Evolutionary conservation across 2,329 filamentous ascomycete genomes (phyloP).

Genomic region (Pseudogymnoascus verrucosus): DNA sequence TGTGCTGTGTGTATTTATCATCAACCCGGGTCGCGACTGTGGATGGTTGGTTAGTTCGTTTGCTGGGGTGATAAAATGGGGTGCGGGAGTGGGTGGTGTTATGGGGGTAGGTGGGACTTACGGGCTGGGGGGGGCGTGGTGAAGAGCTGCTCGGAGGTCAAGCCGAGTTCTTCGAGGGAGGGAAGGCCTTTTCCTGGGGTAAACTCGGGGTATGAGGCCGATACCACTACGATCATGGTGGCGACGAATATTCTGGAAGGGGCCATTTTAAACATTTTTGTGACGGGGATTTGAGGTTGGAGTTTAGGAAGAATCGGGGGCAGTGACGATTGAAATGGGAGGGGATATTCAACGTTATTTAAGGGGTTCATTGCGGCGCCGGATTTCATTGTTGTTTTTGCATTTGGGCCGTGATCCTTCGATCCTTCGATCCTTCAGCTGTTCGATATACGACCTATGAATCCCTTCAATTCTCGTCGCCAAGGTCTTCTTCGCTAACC

Average conservation of each 20-base stretch:
- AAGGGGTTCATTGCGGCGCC: background rate
- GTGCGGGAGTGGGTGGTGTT: too few relatives aligned
- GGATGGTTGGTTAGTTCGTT: too few relatives aligned
- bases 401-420: background rate
- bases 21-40: too few relatives aligned
- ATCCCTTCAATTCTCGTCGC: background rate
- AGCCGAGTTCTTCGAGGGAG: background rate
- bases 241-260: background rate
- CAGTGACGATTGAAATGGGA: background rate
- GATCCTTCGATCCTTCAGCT: background rate
- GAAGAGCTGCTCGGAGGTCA: background rate
- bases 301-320: background rate
- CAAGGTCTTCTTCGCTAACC: background rate
- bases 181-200: background rate
- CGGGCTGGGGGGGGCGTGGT: too few relatives aligned
- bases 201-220: background rate
- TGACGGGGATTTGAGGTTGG: background rate
- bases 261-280: background rate
- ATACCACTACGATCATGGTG: background rate
- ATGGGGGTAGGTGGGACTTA: too few relatives aligned
- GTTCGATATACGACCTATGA: background rate
- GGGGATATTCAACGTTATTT: background rate
- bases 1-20: too few relatives aligned
- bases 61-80: too few relatives aligned
- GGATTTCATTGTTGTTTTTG: background rate